Conservation (phyloP, 2,329 filamentous ascomycete species). For the Penicillium sp. region DNA sequence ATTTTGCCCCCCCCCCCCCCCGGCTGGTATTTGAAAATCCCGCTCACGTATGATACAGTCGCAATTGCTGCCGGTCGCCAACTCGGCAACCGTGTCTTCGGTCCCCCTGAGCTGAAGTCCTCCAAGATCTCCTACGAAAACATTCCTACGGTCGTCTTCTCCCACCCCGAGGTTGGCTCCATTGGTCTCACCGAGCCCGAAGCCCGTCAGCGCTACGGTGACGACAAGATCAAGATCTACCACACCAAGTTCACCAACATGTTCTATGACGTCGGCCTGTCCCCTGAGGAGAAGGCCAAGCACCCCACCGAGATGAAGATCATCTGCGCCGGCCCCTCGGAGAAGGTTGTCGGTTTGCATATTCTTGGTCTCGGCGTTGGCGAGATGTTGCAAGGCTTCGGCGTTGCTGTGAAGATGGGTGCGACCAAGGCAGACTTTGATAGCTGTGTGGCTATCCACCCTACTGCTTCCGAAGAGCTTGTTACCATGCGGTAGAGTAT, state of each 20-base stretch:
- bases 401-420: conserved; percentile 75
- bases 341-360: conserved; percentile 52
- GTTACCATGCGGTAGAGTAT: conserved; percentile 50
- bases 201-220: conserved; percentile 47
- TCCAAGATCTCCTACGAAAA: conserved; percentile 50
- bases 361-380: conserved; percentile 48
- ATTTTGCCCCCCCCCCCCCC: background rate
- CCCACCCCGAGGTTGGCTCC: conserved; percentile 51
- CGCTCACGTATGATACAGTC: conserved; percentile 30
- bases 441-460: conserved; percentile 72
- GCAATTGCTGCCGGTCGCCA: conserved; percentile 53
- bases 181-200: conserved; percentile 51
- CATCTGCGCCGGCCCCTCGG: conserved; percentile 48
- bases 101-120: conserved; percentile 43
- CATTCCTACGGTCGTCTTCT: conserved; percentile 54
- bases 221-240: conserved; percentile 52
- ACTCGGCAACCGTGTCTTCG: conserved; percentile 51
- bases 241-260: conserved; percentile 50
- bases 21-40: background rate
- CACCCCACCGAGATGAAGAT: conserved; percentile 53
- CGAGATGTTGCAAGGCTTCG: conserved; percentile 75
- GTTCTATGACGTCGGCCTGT: conserved; percentile 47
- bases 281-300: conserved; percentile 49
- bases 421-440: conserved; percentile 76
- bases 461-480: conserved; percentile 72